Evolutionary conservation across 108 stramenopile genomes (phyloP).

Genomic region (Fragilaria crotonensis): DNA sequence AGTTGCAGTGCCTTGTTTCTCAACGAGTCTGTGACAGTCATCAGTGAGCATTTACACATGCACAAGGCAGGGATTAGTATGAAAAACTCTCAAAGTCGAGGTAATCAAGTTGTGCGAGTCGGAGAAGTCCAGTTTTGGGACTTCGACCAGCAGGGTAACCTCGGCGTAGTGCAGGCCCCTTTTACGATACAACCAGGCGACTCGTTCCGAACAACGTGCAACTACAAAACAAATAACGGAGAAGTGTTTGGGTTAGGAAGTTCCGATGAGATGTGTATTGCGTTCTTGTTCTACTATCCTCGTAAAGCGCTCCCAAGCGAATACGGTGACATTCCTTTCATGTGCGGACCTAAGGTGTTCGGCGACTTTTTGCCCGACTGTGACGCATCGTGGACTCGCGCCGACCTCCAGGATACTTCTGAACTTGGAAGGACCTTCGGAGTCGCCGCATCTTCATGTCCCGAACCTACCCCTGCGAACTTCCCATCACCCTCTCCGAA

Average conservation of each 20-base stretch:
- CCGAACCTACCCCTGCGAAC: not conserved
- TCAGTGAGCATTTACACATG: conserved; percentile 49
- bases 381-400: no score
- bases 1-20: conserved; percentile 13
- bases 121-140: conserved; percentile 32
- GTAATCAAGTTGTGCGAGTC: conserved; percentile 30
- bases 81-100: conserved; percentile 34
- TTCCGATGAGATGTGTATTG: conserved; percentile 56
- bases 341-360: not conserved
- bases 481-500: not conserved
- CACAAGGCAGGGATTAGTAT: conserved; percentile 33
- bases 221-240: conserved; percentile 24
- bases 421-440: conserved; percentile 3
- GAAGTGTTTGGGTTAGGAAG: conserved; percentile 24
- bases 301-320: no score
- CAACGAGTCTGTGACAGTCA: conserved; percentile 40
- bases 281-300: conserved; percentile 48
- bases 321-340: not conserved
- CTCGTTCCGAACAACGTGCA: conserved; percentile 34
- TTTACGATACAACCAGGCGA: conserved; percentile 43
- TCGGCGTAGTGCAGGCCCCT: conserved; percentile 20
- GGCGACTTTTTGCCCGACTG: no score
- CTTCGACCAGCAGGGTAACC: conserved; percentile 39
- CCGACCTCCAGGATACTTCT: not conserved
- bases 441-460: not conserved